A percentile compares a stretch with the other conserved stretches of the same genome.
Evolutionary conservation across 169 alveolate species (phyloP).

Genomic region (Fabrea salina): DNA sequence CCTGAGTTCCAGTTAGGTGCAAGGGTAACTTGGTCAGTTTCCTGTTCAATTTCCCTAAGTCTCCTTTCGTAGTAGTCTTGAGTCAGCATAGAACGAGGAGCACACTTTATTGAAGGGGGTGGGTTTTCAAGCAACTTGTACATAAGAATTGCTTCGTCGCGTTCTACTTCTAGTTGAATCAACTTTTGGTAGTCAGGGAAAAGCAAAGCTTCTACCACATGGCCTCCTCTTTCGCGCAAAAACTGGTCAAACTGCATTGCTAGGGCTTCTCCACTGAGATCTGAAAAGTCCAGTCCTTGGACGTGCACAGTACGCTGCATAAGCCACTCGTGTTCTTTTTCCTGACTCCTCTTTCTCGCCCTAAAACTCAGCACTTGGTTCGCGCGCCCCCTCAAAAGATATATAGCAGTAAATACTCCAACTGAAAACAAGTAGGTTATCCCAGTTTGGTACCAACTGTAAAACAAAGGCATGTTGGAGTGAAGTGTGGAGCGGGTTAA

Average conservation of each 20-base stretch:
- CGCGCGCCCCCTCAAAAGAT: not conserved
- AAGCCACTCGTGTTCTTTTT: constrained; percentile 56
- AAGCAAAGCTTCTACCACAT: constrained; percentile 44
- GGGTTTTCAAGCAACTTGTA: constrained; percentile 40
- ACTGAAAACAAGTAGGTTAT: constrained; percentile 24
- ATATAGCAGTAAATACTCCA: not conserved
- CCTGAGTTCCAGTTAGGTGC: constrained; percentile 54
- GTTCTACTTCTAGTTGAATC: constrained; percentile 44
- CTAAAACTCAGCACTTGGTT: not conserved
- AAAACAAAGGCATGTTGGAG: constrained; percentile 9
- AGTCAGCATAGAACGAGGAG: constrained; percentile 28
- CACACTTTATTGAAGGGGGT: constrained; percentile 33
- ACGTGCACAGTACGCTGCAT: constrained; percentile 57
- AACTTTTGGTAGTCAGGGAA: constrained; percentile 53
- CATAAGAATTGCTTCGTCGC: constrained; percentile 32
- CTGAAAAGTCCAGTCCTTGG: constrained; percentile 56
- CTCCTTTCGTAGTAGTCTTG: not conserved
- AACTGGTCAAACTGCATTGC: constrained; percentile 30
- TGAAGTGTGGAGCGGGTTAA: constrained; percentile 31
- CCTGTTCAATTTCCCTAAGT: constrained; percentile 37
- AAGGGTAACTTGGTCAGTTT: constrained; percentile 44
- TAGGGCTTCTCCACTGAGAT: constrained; percentile 48
- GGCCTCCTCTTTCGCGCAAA: constrained; percentile 32
- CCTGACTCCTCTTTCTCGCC: constrained; percentile 27
- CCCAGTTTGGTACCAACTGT: constrained; percentile 19